Base-by-base conservation (phyloP, 2,329 filamentous ascomycete genomes). In the Dothideomycetes sp. region DNA sequence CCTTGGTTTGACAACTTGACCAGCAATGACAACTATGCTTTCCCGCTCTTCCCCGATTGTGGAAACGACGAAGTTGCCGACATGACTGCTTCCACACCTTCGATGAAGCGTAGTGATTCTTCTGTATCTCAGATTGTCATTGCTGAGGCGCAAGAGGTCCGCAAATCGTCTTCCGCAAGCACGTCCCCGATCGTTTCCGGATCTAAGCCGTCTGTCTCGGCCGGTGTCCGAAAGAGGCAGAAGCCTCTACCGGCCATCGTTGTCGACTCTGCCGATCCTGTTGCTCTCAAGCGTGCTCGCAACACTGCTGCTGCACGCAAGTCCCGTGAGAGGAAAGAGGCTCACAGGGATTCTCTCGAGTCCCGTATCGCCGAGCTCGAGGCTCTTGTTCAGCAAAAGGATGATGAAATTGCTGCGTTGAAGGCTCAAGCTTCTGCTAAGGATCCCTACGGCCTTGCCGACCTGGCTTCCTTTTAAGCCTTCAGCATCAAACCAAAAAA, bases 221-320 rank as follows among this genome's bases (percentile, higher is more conserved):
- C 80, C 49, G 84, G 84, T 45, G 78, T 93, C 40, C 81, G 84
- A 49, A 80, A 83, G 58, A 82, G 84, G 47, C 79, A 85, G 56
- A 89, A 88, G 71, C 79, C 82, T 46, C 68, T 94, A 40, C 80
- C 83, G 46, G 79, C 81, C 5, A 88, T 94, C 57, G 66, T 81
- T 45, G 75, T 87, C 29, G 84, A 95, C 50, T 75, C 79, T 1
- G 65, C 52, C 31, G 88, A 95, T 54, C 75, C 73, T 8, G 60
- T 82, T n/a, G 86, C 85, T 15, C 75, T 88, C 71, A 95, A 95
- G 78, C 84, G 89, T 59, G 88, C 87, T 37, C 82, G 87, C 50
- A 96, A 95, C 61, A 94, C 87, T 7, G 75, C 93, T 59, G 89
- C 89, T 14, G 89, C 89, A 52, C 86, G 89, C 49, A 94, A 94